Percentiles rank a stretch among this genome's conserved stretches.
Evolutionary conservation across 2,329 filamentous ascomycete genomes (phyloP).

Genomic region (Parafenestella ontariensis): DNA sequence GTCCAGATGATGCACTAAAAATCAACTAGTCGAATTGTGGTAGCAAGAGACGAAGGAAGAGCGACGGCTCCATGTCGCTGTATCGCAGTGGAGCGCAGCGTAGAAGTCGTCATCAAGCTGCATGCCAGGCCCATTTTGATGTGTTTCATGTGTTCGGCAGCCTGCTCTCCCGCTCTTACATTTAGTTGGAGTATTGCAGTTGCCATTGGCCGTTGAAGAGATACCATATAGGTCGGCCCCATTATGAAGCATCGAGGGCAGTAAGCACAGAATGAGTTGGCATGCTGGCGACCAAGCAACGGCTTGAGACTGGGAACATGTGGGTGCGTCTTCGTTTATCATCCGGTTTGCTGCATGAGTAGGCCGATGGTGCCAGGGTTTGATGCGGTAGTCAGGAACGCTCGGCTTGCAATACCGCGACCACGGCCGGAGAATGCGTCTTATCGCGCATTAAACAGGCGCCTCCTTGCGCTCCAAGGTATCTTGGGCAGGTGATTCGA

Average conservation of each 20-base stretch:
- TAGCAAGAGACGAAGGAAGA: slow-evolving; percentile 13
- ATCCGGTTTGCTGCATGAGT: slow-evolving; percentile 25
- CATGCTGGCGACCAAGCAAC: slow-evolving; percentile 40
- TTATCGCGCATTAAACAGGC: not conserved
- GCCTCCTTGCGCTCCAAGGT: slow-evolving; percentile 1
- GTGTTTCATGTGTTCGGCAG: slow-evolving; percentile 25
- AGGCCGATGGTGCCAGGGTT: slow-evolving; percentile 23
- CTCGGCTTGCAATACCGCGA: slow-evolving; percentile 11
- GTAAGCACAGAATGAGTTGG: slow-evolving; percentile 40
- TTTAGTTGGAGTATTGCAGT: slow-evolving; percentile 6
- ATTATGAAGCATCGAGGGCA: slow-evolving; percentile 22
- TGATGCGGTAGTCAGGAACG: slow-evolving; percentile 21
- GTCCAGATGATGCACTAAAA: slow-evolving; percentile 18
- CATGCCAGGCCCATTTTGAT: slow-evolving; percentile 12
- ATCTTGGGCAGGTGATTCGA: slow-evolving; percentile 3
- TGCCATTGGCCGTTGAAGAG: slow-evolving; percentile 28
- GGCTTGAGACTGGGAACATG: slow-evolving; percentile 32
- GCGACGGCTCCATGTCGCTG: slow-evolving; percentile 12
- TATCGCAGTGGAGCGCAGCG: slow-evolving; percentile 10
- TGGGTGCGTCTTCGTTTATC: slow-evolving; percentile 25
- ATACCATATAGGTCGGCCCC: too few species aligned
- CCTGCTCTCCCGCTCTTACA: slow-evolving; percentile 1
- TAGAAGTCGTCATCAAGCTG: slow-evolving; percentile 22
- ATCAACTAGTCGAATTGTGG: slow-evolving; percentile 18
- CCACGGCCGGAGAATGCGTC: not conserved